Evolutionary conservation across 371 early-diverging fungal genomes (phyloP).

Genomic region (Apophysomyces variabilis): DNA sequence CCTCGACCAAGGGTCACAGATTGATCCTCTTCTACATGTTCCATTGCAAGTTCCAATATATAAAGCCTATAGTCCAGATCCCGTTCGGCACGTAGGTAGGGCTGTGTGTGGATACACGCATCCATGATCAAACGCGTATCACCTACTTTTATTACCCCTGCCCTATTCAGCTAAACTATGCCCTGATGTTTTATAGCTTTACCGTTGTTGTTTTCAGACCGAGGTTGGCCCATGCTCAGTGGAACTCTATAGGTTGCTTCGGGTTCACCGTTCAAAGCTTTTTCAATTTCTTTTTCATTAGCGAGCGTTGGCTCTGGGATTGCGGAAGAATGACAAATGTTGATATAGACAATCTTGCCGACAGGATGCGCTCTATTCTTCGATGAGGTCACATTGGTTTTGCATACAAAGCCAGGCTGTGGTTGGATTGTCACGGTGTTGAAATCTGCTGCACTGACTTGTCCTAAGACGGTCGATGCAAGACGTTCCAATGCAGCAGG

Average conservation of each 20-base stretch:
- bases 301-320: constrained; percentile 64
- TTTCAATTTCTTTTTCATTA: constrained; percentile 65
- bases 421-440: constrained; percentile 46
- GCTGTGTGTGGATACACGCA: constrained; percentile 71
- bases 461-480: constrained; percentile 19
- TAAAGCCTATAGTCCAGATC: constrained; percentile 69
- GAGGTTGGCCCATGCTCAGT: constrained; percentile 57
- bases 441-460: constrained; percentile 26
- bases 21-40: constrained; percentile 68
- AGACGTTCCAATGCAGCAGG: constrained; percentile 33
- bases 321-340: constrained; percentile 65
- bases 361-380: constrained; percentile 20
- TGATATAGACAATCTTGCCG: constrained; percentile 64
- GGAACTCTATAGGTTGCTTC: constrained; percentile 70
- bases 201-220: constrained; percentile 21
- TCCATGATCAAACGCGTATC: constrained; percentile 63
- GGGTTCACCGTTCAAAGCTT: constrained; percentile 65
- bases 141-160: constrained; percentile 33
- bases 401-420: constrained; percentile 65
- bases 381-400: constrained; percentile 48
- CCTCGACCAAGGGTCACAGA: constrained; percentile 55
- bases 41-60: constrained; percentile 68
- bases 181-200: constrained; percentile 1
- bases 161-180: background rate
- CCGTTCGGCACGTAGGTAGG: constrained; percentile 53